These are phyloP conservation scores for Ganoderma lingzhi DNA, from an alignment of 1,284 basidiomycete genomes.

Conservation along the genomic window DNA sequence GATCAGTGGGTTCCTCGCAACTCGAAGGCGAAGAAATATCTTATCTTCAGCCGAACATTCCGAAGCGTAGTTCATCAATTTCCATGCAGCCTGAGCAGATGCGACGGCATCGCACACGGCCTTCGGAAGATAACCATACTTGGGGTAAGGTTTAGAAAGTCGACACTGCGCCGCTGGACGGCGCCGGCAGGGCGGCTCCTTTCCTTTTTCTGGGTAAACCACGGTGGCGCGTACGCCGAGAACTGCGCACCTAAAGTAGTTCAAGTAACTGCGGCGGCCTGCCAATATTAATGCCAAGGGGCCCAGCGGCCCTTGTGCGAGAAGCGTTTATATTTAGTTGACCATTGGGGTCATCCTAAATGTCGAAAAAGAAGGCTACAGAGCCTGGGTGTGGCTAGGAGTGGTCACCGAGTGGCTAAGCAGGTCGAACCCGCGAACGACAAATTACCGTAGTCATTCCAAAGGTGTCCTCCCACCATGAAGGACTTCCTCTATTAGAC, in stretches of 20 bases:
- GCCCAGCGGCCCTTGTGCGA: background rate
- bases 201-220: background rate
- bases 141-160: background rate
- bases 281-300: background rate
- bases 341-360: background rate
- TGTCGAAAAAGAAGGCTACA: background rate
- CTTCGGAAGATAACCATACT: conserved; percentile 7
- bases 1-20: background rate
- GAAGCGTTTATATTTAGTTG: background rate
- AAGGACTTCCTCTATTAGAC: no score
- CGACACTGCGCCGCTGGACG: no score
- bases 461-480: no score
- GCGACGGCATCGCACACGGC: conserved; percentile 29
- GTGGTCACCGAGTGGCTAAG: background rate
- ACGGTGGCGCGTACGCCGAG: background rate
- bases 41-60: background rate
- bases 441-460: no score
- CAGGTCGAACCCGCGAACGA: background rate
- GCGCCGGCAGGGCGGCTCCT: background rate
- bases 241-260: background rate
- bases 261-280: background rate
- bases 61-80: no score
- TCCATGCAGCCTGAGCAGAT: conserved; percentile 5
- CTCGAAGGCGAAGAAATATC: background rate
- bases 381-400: background rate